These are phyloP conservation scores for Fusarium sp. DNA, from an alignment of 2,329 filamentous ascomycete species.

Conservation along the genomic window DNA sequence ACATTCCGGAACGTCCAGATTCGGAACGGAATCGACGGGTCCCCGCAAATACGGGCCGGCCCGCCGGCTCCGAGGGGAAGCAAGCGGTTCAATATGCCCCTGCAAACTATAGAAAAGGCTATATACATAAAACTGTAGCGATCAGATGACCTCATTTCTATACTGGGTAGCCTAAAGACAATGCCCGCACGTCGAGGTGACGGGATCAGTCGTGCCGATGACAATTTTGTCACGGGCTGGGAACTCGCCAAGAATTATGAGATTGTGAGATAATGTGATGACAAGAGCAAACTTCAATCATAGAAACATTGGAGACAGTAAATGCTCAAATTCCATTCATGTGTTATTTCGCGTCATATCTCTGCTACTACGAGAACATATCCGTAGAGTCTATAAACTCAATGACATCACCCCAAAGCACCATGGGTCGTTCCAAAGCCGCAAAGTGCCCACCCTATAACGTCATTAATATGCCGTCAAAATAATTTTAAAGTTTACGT, in stretches of 20 bases:
- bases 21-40: conserved; percentile 5
- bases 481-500: neutral
- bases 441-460: neutral
- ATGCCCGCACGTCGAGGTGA: neutral
- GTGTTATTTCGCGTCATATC: too few relatives aligned
- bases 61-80: neutral
- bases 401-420: neutral
- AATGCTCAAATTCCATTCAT: neutral
- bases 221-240: neutral
- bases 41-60: neutral
- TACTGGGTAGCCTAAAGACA: neutral
- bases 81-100: neutral
- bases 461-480: neutral
- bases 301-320: neutral
- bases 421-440: neutral
- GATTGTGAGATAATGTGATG: neutral
- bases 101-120: neutral
- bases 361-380: neutral
- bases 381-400: neutral
- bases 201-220: neutral
- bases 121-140: neutral
- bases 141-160: neutral
- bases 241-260: neutral
- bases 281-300: neutral
- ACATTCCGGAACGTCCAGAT: conserved; percentile 25